A percentile compares a stretch with the other conserved stretches of the same genome.
Evolutionary conservation across 1,139 yeast species (phyloP).

Genomic region (Spencermartinsiella ligniputridi): DNA sequence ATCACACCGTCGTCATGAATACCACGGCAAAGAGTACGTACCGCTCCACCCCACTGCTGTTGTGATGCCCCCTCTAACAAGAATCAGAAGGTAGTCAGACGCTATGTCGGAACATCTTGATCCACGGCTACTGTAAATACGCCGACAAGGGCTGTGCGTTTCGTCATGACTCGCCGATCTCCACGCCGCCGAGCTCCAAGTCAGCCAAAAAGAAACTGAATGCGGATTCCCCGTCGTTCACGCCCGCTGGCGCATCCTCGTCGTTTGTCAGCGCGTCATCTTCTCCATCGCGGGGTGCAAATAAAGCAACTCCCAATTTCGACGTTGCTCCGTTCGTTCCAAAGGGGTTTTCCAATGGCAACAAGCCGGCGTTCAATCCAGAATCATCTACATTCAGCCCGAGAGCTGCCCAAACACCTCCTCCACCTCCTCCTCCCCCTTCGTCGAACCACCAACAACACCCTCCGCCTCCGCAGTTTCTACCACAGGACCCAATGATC

Average conservation of each 20-base stretch:
- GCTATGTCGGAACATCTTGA: conserved; percentile 78
- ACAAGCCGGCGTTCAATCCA: background rate
- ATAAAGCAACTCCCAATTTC: background rate
- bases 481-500: conserved; percentile 4
- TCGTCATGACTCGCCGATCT: conserved; percentile 47
- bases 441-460: conserved; percentile 12
- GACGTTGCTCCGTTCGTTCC: background rate
- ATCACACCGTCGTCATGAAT: too few species aligned
- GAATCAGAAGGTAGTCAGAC: conserved; percentile 44
- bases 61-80: too few species aligned
- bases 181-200: background rate
- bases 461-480: conserved; percentile 9
- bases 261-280: conserved; percentile 23
- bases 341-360: background rate
- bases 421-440: conserved; percentile 11
- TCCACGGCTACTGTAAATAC: conserved; percentile 85
- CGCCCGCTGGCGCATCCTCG: conserved; percentile 44
- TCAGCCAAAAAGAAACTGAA: conserved; percentile 46
- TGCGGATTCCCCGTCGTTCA: conserved; percentile 63
- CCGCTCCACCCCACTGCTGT: too few species aligned
- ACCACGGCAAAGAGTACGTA: too few species aligned
- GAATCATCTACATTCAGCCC: background rate
- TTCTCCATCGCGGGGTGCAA: conserved; percentile 5
- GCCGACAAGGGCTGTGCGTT: conserved; percentile 88
- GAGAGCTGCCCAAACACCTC: conserved; percentile 7